Base-by-base conservation (phyloP, 2,329 filamentous ascomycete species). In the Huntiella omanensis region DNA sequence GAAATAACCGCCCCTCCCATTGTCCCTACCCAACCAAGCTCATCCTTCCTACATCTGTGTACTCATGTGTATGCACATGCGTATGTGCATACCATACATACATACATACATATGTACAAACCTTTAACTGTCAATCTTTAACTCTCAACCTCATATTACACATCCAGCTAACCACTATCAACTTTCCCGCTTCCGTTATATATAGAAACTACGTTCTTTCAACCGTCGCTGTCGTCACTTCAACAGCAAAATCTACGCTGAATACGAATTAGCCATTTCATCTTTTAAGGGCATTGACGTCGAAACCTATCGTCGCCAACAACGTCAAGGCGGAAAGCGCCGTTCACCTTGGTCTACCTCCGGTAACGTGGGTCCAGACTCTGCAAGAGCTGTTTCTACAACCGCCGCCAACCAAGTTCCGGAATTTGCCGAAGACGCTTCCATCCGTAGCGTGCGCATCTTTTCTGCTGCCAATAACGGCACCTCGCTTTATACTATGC, bases 191-290 rank as follows among this genome's bases (percentile, higher is more conserved):
- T 13, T 16, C n/a, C 41, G 32, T 15, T 15, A 8, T 12, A 8
- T 12, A 36, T 33, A 44, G 33, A 13, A 37, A 44, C 12, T 44
- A 17, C 42, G 16, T 10, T 37, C 33, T 15, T 15, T 44, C 33
- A 35, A 44, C 12, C 33, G 33, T 17, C 42, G 32, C 33, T 11
- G 10, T 11, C 33, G 34, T n/a, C 45, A 46, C 16, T 8, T 46
- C 13, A 40, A 46, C 45, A 28, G 45, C 5, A 46, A 46, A 33
- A 28, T 46, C 12, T 40, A 46, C 40, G 8, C 35, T 22, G 28
- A 48, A 35, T 44, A 48, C 46, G 46, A 48, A 38, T 32, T 48
- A 6, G 40, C 43, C 11, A 37, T 42, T 19, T 33, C 12, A 33
- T 35, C 34, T 37, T 45, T 32, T 17, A 17, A 35, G 12, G 41